A percentile compares a stretch with the other conserved stretches of the same genome.
Conservation (phyloP, 169 alveolate species). For the Cystoisospora suis region DNA sequence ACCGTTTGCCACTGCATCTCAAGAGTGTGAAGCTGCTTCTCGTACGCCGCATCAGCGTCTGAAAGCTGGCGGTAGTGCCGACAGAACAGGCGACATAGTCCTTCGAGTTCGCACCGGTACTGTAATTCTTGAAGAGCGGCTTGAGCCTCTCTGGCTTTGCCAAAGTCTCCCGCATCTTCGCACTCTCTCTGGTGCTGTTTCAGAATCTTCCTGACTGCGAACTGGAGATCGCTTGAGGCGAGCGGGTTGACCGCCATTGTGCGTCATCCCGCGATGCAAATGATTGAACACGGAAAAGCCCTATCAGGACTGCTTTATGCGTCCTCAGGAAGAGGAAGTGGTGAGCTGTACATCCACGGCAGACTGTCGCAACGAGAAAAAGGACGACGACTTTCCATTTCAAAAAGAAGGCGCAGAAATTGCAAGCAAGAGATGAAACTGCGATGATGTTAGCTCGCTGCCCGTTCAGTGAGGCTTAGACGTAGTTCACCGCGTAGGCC, state of each 20-base stretch:
- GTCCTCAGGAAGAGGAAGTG: too few species aligned
- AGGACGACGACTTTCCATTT: too few species aligned
- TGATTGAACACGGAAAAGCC: too few species aligned
- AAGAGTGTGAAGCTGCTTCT: background rate
- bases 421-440: too few species aligned
- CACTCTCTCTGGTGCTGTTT: slow-evolving; percentile 37
- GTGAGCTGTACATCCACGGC: too few species aligned
- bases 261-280: too few species aligned
- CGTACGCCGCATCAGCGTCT: background rate
- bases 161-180: slow-evolving; percentile 25
- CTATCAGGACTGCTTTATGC: too few species aligned
- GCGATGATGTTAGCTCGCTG: too few species aligned
- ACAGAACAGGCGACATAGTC: slow-evolving; percentile 20
- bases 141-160: slow-evolving; percentile 25
- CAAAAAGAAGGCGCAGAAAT: too few species aligned
- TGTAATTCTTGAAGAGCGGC: slow-evolving; percentile 7
- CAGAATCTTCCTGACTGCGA: background rate
- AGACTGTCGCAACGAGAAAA: too few species aligned
- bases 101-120: slow-evolving; percentile 16
- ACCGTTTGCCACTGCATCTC: background rate
- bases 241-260: background rate
- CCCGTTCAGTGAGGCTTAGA: too few species aligned
- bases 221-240: background rate
- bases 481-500: too few species aligned
- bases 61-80: slow-evolving; percentile 7